Evolutionary conservation across 2,329 filamentous ascomycete genomes (phyloP), one percentile per base, ranked within the genome.

Genomic region (Cercospora beticola): DNA sequence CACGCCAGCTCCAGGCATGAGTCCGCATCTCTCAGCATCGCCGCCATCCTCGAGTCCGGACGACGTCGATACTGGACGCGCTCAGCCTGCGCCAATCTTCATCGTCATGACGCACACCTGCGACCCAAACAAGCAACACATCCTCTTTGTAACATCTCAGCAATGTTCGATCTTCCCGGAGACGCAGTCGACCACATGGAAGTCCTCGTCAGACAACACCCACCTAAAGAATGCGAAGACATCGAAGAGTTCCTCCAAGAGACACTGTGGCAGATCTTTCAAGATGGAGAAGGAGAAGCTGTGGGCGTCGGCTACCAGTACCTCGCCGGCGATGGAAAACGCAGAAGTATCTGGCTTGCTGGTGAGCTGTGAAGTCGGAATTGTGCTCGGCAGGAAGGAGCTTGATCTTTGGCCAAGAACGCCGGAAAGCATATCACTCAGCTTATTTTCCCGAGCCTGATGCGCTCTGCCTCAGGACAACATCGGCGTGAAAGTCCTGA

Each of bases 71-170:
- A 1, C 14, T 18, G 28, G 18, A 43, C 26, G 31, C n/a, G n/a
- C n/a, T 28, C 10, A 8, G n/a, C 26, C 43, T 46, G 18, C 9
- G 10, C 61, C 49, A n/a, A 57, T 64, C 31, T 64, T 40, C 30
- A 64, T 64, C 62, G 62, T 64, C 49, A 16, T 64, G 33, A 64
- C 62, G n/a, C 62, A 64, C 40, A 64, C 18, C 9, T 58, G 33
- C 49, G 9, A 43, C 30, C 14, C 31, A 23, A 23, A 33, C 12
- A 43, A 21, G 30, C 18, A 6, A 9, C 5, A 3, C 52, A 43
- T 21, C 7, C 62, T 43, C 49, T 64, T 2, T 58, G 16, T 3
- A 43, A 26, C 49, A 57, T 64, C 21, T 64, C 62, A 18, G 52
- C 8, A 36, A 57, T 58, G 31, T 64, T 64, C 8, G 62, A 64